phyloP scores from a whole-genome alignment of 345 rosid species.

The Bruguiera gymnorhiza region DNA sequence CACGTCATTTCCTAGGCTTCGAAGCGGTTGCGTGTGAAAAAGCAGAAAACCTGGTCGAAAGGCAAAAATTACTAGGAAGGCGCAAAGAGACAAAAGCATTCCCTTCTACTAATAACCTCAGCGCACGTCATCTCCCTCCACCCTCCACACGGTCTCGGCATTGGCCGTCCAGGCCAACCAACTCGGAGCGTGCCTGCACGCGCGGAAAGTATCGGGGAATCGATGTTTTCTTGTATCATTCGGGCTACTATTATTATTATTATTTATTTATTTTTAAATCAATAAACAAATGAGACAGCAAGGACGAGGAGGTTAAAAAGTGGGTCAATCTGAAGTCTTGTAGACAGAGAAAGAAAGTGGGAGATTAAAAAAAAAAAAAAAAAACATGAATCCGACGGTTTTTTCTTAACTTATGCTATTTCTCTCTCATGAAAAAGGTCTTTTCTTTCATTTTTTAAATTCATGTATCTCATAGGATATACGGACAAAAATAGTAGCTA shows the following conservation, averaged over 20 bases:
- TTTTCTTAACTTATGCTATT: not conserved
- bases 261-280: not conserved
- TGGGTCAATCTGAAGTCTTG: conserved; percentile 20
- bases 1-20: conserved; percentile 10
- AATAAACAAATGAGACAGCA: not conserved
- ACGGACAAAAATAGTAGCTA: conserved; percentile 19
- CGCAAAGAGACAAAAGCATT: no score
- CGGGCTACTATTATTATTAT: no score
- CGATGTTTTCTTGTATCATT: no score
- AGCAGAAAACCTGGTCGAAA: conserved; percentile 38
- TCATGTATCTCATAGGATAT: conserved; percentile 24
- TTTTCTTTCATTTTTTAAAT: not conserved
- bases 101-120: no score
- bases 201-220: not conserved
- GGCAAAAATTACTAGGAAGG: not conserved
- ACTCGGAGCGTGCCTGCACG: not conserved
- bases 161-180: no score
- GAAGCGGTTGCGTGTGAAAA: conserved; percentile 51
- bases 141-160: no score
- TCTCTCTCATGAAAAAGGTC: conserved; percentile 30
- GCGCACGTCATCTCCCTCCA: no score
- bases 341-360: conserved; percentile 7
- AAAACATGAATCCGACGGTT: not conserved
- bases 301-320: not conserved
- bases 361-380: not conserved